Evolutionary conservation across 805 yeast genomes (phyloP), one percentile per base, ranked within the genome.

Genomic region (Lachancea quebecensis): DNA sequence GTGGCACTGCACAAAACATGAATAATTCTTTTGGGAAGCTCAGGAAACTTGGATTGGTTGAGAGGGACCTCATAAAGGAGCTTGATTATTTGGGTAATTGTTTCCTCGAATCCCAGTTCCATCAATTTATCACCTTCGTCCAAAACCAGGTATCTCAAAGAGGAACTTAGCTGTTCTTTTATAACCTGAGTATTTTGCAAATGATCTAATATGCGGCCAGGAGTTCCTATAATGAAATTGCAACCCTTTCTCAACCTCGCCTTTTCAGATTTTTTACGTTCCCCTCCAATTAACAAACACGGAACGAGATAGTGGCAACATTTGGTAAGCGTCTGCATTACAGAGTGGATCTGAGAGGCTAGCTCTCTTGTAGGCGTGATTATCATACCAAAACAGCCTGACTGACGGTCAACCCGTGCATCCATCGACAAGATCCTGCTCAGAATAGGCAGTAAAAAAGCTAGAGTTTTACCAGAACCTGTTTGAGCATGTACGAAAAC

Each of bases 101-200:
- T 85, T 62, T 93, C 97, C 65, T 93, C 96, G 61, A 93, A 93
- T 0, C 99, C 99, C 47, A 95, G 71, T 57, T 93, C 99, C 78
- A 91, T 87, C 55, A 93, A 74, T 53, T 90, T 78, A 68, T 93
- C 99, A 64, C 98, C 99, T 72, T 93, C 99, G 68, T 93, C 99
- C 51, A 93, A 62, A 10, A 93, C 82, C n/a, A 91, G 75, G 75
- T 89, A 93, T 56, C 96, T 72, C 32, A 93, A 73, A 43, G 86
- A 78, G 2, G 85, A 72, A 29, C 86, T 65, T 25, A 63, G 44
- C 46, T 66, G 67, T 44, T 64, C 68, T 50, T 84, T 84, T 48
- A 95, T 73, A 4, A 82, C 78, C 41, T 76, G 73, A 0, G 99
- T 93, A 64, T 90, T 86, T 51, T 87, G 95, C 50, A 93, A 79